phyloP scores from a whole-genome alignment of 1,139 yeast genomes.

The Debaryomycetaceae sp. region DNA sequence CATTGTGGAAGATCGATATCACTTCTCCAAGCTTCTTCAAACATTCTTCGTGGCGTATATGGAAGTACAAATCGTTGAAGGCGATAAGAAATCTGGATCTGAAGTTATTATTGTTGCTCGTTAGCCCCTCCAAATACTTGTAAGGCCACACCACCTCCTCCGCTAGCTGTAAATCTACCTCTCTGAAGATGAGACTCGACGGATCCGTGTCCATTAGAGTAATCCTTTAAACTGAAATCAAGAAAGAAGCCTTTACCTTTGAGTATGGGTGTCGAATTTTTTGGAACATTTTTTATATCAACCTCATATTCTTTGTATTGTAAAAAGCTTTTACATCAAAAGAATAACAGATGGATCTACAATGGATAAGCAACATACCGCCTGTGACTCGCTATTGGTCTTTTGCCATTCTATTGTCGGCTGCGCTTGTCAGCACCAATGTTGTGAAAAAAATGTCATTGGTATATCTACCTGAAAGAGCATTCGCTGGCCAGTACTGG shows the following conservation, averaged over 20 bases:
- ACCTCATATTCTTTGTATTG: background rate
- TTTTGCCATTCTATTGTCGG: constrained; percentile 15
- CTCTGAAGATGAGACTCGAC: constrained; percentile 2
- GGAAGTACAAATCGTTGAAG: constrained; percentile 29
- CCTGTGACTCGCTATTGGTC: constrained; percentile 34
- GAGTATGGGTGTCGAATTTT: background rate
- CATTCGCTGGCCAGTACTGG: constrained; percentile 33
- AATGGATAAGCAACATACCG: constrained; percentile 18
- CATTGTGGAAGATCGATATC: constrained; percentile 27
- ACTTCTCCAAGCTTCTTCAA: constrained; percentile 20
- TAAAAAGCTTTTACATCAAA: background rate
- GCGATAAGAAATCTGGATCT: constrained; percentile 27
- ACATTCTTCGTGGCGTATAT: constrained; percentile 15
- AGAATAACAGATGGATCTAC: constrained; percentile 11
- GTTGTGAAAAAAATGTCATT: constrained; percentile 13
- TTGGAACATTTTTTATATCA: background rate
- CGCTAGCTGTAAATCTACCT: constrained; percentile 3
- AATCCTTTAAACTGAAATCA: background rate
- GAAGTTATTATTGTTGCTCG: constrained; percentile 32
- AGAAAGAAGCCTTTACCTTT: background rate
- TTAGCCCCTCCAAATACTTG: constrained; percentile 24
- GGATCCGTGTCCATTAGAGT: constrained; percentile 4
- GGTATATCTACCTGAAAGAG: constrained; percentile 21
- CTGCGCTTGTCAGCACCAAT: constrained; percentile 15
- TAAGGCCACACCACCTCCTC: constrained; percentile 22